Base-by-base conservation (phyloP, 2,329 filamentous ascomycete species). In the Microdochium nivale region DNA sequence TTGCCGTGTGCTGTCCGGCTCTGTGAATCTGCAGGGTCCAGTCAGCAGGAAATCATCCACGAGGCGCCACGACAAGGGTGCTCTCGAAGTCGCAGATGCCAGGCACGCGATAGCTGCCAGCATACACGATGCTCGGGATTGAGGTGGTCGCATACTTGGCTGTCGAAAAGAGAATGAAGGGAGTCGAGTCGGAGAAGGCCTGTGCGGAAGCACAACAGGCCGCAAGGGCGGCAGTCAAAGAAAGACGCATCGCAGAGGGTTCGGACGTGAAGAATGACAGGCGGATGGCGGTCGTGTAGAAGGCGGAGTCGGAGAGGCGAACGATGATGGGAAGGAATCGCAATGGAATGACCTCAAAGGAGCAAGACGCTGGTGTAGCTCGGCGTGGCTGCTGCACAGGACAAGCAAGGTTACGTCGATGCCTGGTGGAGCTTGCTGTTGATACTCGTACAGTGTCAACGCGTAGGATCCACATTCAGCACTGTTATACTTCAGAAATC, bases 91-190 rank as follows among this genome's bases (percentile, higher is more conserved):
- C n/a, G 27, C 40, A 48, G 30, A 33, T 25, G 44, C 48, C 44
- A 47, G 49, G 30, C 44, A 27, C 19, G 50, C 50, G 49, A 47
- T 53, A 46, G 47, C 37, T 27, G 58, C 53, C 40, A 54, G 50
- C 35, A 49, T 50, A 21, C 52, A 49, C 25, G 59, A 53, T 47
- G 46, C 25, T 35, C 25, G 8, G 51, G 24, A 49, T 43, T 16
- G 37, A 40, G 49, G 46, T 24, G 25, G 55, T 32, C 27, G 24
- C 35, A 30, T 84, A 96, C 91, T 84, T 75, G 56, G 86, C 80
- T 47, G 86, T 92, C 30, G 92, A 96, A 67, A 95, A 86, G 58
- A 96, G 73, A 65, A 96, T 80, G 69, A 96, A 94, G 19, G 94
- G 92, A 51, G 89, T 91, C 2, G 91, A 90, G 69, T 96, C 86